Percentiles rank a stretch among this genome's conserved stretches.
Evolutionary conservation across 805 yeast genomes (phyloP).

Genomic region (Yarrowia phangngaensis): DNA sequence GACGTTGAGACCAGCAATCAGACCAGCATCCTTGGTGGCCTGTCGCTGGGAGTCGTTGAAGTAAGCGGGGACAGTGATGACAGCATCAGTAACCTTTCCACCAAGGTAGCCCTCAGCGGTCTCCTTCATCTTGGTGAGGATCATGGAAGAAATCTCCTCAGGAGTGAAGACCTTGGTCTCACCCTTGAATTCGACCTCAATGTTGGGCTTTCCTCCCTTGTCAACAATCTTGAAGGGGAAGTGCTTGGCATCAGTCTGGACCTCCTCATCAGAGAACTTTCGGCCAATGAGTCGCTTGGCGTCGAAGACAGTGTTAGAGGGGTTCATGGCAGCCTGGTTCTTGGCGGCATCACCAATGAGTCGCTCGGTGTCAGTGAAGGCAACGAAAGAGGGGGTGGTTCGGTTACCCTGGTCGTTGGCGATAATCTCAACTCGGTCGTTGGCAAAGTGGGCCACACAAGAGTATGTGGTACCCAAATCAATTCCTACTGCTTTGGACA

Average conservation of each 20-base stretch:
- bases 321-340: constrained; percentile 98
- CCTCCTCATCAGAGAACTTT: constrained; percentile 74
- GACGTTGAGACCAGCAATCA: constrained; percentile 92
- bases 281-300: constrained; percentile 93
- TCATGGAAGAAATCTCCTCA: constrained; percentile 92
- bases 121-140: constrained; percentile 87
- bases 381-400: constrained; percentile 95
- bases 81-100: constrained; percentile 80
- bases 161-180: constrained; percentile 85
- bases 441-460: constrained; percentile 85
- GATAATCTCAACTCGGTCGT: constrained; percentile 88
- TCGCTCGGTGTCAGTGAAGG: constrained; percentile 93
- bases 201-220: constrained; percentile 79
- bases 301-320: constrained; percentile 87
- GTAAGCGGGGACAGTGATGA: constrained; percentile 94
- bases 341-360: constrained; percentile 97
- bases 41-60: constrained; percentile 98
- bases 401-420: constrained; percentile 99
- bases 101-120: constrained; percentile 91
- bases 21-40: constrained; percentile 97
- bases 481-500: constrained; percentile 66
- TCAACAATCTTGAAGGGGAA: constrained; percentile 81
- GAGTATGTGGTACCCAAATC: constrained; percentile 98
- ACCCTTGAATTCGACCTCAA: constrained; percentile 84
- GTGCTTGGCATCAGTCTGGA: constrained; percentile 75